Evolutionary conservation across 2,329 filamentous ascomycete genomes (phyloP).

Genomic region (Xylariaceae sp.): DNA sequence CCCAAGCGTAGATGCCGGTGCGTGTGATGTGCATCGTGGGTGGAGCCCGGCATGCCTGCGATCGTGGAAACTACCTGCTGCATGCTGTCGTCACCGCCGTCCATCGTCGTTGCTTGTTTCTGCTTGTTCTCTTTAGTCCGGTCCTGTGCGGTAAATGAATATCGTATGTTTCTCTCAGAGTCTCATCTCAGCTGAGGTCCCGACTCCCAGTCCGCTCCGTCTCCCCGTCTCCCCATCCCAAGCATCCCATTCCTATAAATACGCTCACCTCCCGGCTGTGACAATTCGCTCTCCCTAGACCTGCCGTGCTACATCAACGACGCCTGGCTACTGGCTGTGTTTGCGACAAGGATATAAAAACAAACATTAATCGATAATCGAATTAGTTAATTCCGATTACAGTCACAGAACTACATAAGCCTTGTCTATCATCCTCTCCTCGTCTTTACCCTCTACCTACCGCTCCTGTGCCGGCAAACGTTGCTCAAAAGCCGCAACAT

Average conservation of each 20-base stretch:
- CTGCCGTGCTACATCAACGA: conserved; percentile 4
- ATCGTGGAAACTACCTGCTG: not conserved
- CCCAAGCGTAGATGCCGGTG: no score
- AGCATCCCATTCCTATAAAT: not conserved
- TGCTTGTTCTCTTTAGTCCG: not conserved
- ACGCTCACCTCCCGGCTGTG: not conserved
- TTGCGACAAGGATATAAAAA: not conserved
- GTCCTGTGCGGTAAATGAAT: not conserved
- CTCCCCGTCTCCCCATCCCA: not conserved
- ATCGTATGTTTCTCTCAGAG: not conserved
- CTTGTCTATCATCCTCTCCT: not conserved
- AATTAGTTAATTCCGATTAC: not conserved
- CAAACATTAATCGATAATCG: no score
- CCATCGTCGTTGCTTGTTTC: conserved; percentile 9
- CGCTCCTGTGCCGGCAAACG: not conserved
- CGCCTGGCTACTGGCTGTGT: conserved; percentile 1
- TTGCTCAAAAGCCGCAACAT: not conserved
- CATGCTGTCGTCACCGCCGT: not conserved
- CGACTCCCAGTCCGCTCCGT: not conserved
- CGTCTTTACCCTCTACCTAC: not conserved
- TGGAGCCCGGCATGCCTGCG: not conserved
- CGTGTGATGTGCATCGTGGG: not conserved
- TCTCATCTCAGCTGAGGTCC: no score
- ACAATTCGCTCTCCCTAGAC: not conserved
- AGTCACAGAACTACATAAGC: not conserved